Evolutionary conservation across 176 grass and related monocot species (phyloP).

Genomic region (Cenchrus americanus): DNA sequence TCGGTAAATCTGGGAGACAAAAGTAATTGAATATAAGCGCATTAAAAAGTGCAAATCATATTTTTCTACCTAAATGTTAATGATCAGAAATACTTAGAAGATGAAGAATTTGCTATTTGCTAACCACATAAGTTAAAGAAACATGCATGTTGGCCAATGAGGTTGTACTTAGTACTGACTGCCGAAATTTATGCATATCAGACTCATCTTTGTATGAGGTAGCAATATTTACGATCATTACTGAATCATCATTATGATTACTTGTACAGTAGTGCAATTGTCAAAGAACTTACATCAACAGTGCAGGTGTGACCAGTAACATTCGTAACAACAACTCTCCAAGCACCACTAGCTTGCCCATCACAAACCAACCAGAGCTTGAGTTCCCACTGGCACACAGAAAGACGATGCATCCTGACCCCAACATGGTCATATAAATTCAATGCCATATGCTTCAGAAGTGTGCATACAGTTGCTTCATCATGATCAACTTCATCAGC

Average conservation of each 20-base stretch:
- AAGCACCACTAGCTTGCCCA: conserved; percentile 83
- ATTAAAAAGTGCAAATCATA: conserved; percentile 15
- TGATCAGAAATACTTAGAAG: neutral
- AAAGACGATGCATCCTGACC: conserved; percentile 93
- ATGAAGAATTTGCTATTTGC: conserved; percentile 24
- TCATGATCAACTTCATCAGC: conserved; percentile 61
- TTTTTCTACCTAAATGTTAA: conserved; percentile 10
- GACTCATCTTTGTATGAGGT: neutral
- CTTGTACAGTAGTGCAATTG: conserved; percentile 24
- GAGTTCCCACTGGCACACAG: conserved; percentile 98
- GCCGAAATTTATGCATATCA: conserved; percentile 26
- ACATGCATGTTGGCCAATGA: conserved; percentile 5
- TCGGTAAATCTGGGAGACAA: conserved; percentile 76
- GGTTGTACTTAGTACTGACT: neutral
- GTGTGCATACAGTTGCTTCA: conserved; percentile 59
- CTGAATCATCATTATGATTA: conserved; percentile 14
- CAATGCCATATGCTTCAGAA: conserved; percentile 89
- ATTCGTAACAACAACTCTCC: conserved; percentile 95
- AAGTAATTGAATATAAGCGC: conserved; percentile 12
- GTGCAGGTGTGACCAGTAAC: conserved; percentile 98
- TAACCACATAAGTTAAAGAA: conserved; percentile 23
- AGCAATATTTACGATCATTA: conserved; percentile 18
- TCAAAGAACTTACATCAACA: conserved; percentile 77
- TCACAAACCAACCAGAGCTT: conserved; percentile 81
- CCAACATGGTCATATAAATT: conserved; percentile 95